These are phyloP conservation scores for Eutrema yunnanense DNA, from an alignment of 345 rosid species.

Conservation along the genomic window DNA sequence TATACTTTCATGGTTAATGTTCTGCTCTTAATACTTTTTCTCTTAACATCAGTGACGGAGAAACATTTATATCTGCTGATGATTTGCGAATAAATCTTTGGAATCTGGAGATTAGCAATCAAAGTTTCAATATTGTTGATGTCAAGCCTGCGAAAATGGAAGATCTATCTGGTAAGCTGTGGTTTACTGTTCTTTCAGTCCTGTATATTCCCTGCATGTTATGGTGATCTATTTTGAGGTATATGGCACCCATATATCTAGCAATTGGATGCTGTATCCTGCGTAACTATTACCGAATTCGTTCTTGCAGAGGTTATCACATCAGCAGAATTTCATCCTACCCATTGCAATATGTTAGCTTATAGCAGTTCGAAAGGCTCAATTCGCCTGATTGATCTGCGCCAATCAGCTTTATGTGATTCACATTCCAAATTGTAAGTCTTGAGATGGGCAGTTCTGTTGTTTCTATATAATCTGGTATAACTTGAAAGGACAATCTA, in stretches of 20 bases:
- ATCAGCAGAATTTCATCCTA: slow-evolving; percentile 98
- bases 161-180: slow-evolving; percentile 82
- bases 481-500: slow-evolving; percentile 3
- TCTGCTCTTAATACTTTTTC: neutral
- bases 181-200: neutral
- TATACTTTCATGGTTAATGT: neutral
- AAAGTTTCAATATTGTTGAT: slow-evolving; percentile 95
- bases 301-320: slow-evolving; percentile 91
- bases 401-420: slow-evolving; percentile 97
- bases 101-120: slow-evolving; percentile 95
- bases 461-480: neutral
- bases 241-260: neutral
- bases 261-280: neutral
- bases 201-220: neutral
- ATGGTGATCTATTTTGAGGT: neutral
- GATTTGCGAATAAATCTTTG: slow-evolving; percentile 97
- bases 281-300: neutral
- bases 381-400: slow-evolving; percentile 89
- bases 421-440: slow-evolving; percentile 91
- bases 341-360: slow-evolving; percentile 43
- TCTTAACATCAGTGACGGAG: slow-evolving; percentile 59
- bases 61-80: slow-evolving; percentile 95
- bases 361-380: slow-evolving; percentile 99
- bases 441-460: neutral
- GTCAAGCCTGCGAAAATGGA: slow-evolving; percentile 99